Evolutionary conservation across 2,329 filamentous ascomycete species (phyloP), one percentile per base, ranked within the genome.

Genomic region (Aspergillaceae sp.): DNA sequence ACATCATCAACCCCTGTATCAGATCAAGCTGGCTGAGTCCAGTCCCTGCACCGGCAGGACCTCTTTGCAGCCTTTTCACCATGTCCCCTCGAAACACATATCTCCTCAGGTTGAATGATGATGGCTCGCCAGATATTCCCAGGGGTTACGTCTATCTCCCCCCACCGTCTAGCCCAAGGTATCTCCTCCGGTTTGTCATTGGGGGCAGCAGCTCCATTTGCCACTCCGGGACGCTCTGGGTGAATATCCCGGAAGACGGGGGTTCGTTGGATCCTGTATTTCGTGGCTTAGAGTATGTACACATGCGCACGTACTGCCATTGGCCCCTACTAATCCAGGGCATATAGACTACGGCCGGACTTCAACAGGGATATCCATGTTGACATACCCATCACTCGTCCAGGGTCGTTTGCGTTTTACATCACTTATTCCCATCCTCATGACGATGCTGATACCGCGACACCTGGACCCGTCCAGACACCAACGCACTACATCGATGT

Each of bases 141-240:
- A 87, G 89, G 59, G 83, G 86, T 57, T 98, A 96, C 74, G 86
- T 97, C 60, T 95, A 95, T 67, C 75, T 98, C 38, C 85, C 89
- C 0, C 83, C 92, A 11, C 83, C 86, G 11, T 78, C 76, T 36
- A 77, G 84, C n/a, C 85, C 75, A 9, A 65, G 85, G 37, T 84
- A 97, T 60, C 79, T 79, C 44, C 74, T 96, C 47, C 84, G 91
- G 49, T 95, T 98, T 68, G 81, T 88, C 56, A 91, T 96, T 57
- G 86, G 96, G 68, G 90, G 92, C 51, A 91, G 88, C 47, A 95
- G 91, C 64, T 95, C 91, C 51, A 92, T 98, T 74, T 96, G 90
- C 68, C 82, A 89, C 56, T 77, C 95, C 69, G 92, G 94, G 49
- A 96, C 87, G 63, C 76, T 98, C 52, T 98, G 92, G 91, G 85